Conservation (phyloP, 176 grass and related monocot genomes). For the Saccharum officinarum region DNA sequence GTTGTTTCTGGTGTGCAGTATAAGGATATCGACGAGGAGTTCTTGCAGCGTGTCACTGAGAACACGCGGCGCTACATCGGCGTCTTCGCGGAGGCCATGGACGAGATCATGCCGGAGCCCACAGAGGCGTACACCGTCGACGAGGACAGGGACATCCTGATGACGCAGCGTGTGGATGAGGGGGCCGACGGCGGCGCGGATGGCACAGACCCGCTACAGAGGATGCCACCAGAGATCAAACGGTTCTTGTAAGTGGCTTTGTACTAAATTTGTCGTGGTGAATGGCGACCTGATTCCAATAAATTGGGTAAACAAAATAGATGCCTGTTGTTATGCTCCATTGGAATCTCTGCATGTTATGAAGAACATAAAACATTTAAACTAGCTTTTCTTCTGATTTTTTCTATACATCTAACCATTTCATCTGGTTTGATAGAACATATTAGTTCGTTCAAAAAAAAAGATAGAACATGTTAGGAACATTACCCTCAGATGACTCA, state of each 20-base stretch:
- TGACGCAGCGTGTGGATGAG: slow-evolving; percentile 96
- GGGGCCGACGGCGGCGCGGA: slow-evolving; percentile 50
- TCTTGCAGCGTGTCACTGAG: slow-evolving; percentile 77
- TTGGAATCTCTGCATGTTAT: background rate
- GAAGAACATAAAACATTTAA: background rate
- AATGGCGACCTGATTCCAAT: background rate
- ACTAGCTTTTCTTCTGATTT: background rate
- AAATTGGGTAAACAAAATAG: background rate
- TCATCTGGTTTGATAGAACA: background rate
- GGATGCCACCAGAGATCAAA: slow-evolving; percentile 94
- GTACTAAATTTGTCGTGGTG: background rate
- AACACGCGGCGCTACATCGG: slow-evolving; percentile 84
- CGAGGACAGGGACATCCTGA: slow-evolving; percentile 89
- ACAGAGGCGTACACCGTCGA: slow-evolving; percentile 86
- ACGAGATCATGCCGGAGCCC: slow-evolving; percentile 95
- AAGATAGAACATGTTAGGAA: background rate
- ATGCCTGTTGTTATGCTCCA: background rate
- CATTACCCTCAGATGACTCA: background rate
- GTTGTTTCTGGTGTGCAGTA: slow-evolving; percentile 40
- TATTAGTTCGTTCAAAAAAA: background rate
- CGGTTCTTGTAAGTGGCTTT: slow-evolving; percentile 80
- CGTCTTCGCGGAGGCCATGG: slow-evolving; percentile 73
- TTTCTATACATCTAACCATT: background rate
- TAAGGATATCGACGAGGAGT: slow-evolving; percentile 84
- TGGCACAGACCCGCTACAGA: slow-evolving; percentile 64